phyloP scores from a whole-genome alignment of 495 filamentous ascomycete genomes.

The Aspergillus baeticus region DNA sequence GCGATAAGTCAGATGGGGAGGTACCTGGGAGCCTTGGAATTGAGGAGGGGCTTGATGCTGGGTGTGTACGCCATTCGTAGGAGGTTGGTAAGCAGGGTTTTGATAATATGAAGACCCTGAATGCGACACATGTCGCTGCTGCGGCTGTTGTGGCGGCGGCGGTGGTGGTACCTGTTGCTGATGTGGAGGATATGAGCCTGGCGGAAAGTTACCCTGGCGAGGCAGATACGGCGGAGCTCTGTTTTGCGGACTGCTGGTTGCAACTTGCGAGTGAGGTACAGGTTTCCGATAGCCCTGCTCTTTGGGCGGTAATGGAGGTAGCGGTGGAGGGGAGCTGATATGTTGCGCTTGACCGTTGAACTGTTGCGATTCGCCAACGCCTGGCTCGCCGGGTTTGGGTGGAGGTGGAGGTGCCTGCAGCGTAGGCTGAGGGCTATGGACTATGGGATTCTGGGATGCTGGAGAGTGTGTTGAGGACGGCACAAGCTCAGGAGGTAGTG shows the following conservation, averaged over 20 bases:
- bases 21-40: slow-evolving; percentile 11
- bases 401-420: slow-evolving; percentile 34
- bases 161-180: slow-evolving; percentile 14
- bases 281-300: slow-evolving; percentile 24
- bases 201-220: slow-evolving; percentile 2
- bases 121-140: slow-evolving; percentile 15
- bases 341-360: slow-evolving; percentile 24
- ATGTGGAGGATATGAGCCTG: neutral
- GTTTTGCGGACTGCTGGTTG: slow-evolving; percentile 7
- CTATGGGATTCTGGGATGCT: neutral
- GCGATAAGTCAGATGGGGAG: slow-evolving; percentile 13
- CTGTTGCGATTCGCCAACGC: slow-evolving; percentile 11
- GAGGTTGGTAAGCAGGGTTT: slow-evolving; percentile 17
- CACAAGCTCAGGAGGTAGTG: slow-evolving; percentile 64
- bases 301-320: slow-evolving; percentile 45
- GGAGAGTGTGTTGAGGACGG: slow-evolving; percentile 19
- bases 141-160: neutral
- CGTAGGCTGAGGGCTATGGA: slow-evolving; percentile 6
- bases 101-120: slow-evolving; percentile 14
- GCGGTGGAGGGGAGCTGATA: slow-evolving; percentile 32
- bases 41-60: slow-evolving; percentile 24
- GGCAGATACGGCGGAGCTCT: slow-evolving; percentile 20
- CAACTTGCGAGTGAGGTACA: slow-evolving; percentile 10
- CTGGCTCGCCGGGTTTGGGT: slow-evolving; percentile 29
- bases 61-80: slow-evolving; percentile 10